These are phyloP conservation scores for Rachicladosporium sp. DNA, from an alignment of 2,329 filamentous ascomycete genomes.

Conservation along the genomic window DNA sequence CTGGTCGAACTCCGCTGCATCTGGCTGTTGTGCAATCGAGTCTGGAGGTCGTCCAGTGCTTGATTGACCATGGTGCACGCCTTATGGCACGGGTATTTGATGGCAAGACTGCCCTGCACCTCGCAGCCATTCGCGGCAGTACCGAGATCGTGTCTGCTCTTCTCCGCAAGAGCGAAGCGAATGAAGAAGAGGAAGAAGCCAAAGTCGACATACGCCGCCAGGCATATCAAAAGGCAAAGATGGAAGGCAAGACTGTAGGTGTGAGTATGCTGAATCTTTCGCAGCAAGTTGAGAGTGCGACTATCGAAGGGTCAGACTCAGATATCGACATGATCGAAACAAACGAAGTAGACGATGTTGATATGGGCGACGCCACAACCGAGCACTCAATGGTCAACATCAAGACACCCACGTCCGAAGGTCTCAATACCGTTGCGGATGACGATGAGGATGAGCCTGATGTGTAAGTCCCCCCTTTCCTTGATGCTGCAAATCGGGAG, in stretches of 20 bases:
- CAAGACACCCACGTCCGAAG: conserved; percentile 15
- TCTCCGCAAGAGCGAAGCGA: conserved; percentile 60
- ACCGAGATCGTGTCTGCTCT: conserved; percentile 58
- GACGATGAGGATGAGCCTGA: neutral
- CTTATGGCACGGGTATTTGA: conserved; percentile 65
- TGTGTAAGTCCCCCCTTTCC: too few species aligned
- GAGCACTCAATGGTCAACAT: conserved; percentile 69
- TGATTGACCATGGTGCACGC: conserved; percentile 61
- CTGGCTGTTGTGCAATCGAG: conserved; percentile 59
- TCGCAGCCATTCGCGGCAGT: conserved; percentile 60
- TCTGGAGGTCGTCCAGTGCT: conserved; percentile 54
- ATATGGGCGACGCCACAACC: conserved; percentile 24
- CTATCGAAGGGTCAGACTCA: conserved; percentile 25
- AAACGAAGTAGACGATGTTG: conserved; percentile 21
- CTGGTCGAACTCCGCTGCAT: conserved; percentile 66
- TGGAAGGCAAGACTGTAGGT: neutral
- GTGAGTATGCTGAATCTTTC: conserved; percentile 1
- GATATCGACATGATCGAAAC: conserved; percentile 35
- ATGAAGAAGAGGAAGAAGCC: conserved; percentile 53
- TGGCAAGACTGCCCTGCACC: conserved; percentile 69
- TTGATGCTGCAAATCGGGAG: too few species aligned
- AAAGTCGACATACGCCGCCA: conserved; percentile 26
- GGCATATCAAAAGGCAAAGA: neutral
- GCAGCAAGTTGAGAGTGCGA: neutral
- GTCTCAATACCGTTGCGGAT: neutral